Percentiles rank a stretch among this genome's conserved stretches.
These are phyloP conservation scores for Verticillium dahliae DNA, from an alignment of 2,329 filamentous ascomycete genomes.

Conservation along the genomic window DNA sequence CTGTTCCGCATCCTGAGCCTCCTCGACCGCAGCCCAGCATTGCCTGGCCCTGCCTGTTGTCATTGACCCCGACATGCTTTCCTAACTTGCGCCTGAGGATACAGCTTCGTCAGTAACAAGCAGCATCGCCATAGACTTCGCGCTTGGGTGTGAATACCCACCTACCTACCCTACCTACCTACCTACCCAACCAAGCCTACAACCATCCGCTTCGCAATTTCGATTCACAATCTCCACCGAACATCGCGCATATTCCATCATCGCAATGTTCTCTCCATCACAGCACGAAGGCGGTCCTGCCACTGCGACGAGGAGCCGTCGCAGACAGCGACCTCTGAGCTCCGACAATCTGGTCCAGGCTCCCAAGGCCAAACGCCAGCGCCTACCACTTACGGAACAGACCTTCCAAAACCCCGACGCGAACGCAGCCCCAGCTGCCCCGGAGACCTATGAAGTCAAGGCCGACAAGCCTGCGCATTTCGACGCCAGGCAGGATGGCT, in stretches of 20 bases:
- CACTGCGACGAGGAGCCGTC: constrained; percentile 52
- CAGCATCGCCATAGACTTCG: background rate
- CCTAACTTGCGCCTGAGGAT: background rate
- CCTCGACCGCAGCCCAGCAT: background rate
- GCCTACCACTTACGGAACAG: constrained; percentile 50
- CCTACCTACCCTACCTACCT: background rate
- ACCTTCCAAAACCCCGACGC: constrained; percentile 46
- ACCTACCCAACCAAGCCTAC: background rate
- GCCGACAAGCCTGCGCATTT: constrained; percentile 40
- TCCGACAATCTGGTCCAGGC: constrained; percentile 47
- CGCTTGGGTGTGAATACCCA: background rate
- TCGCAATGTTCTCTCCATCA: constrained; percentile 55
- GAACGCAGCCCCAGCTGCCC: constrained; percentile 13
- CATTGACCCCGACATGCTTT: background rate
- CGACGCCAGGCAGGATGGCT: constrained; percentile 37
- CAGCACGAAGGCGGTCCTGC: constrained; percentile 44
- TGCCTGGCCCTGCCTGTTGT: background rate
- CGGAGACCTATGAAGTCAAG: constrained; percentile 52
- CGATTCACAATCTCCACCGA: background rate
- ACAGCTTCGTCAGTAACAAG: background rate
- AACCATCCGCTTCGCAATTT: background rate
- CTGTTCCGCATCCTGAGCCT: background rate
- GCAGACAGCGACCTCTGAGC: constrained; percentile 53
- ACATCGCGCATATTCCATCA: background rate
- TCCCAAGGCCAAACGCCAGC: constrained; percentile 58